Percentiles rank a stretch among this genome's conserved stretches.
These are phyloP conservation scores for Amoebophrya sp. DNA, from an alignment of 169 alveolate genomes.

Conservation along the genomic window DNA sequence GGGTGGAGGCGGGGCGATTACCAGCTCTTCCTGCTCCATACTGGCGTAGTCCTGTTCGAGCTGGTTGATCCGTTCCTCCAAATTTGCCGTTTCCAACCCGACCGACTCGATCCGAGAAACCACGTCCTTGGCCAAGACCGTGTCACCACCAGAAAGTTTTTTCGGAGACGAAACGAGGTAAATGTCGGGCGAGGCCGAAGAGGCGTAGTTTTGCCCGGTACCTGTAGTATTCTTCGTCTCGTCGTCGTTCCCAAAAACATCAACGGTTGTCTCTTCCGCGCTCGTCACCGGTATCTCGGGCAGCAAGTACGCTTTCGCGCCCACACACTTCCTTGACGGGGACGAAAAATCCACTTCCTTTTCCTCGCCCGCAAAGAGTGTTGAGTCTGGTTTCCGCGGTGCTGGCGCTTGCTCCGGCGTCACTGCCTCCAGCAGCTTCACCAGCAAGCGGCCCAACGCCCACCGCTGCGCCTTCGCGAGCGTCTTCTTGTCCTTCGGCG, in stretches of 20 bases:
- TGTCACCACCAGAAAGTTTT: not conserved
- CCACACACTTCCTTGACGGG: not conserved
- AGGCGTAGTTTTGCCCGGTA: too few species aligned
- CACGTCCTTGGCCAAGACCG: not conserved
- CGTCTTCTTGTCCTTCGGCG: not conserved
- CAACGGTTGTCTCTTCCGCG: not conserved
- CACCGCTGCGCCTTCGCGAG: conserved; percentile 5
- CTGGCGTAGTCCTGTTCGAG: not conserved
- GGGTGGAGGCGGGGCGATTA: too few species aligned
- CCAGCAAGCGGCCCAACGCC: not conserved
- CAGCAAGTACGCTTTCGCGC: not conserved
- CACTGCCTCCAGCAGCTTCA: not conserved
- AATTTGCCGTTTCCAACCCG: not conserved
- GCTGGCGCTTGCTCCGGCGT: not conserved
- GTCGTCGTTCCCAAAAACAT: too few species aligned
- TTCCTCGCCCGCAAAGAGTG: too few species aligned
- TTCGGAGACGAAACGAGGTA: not conserved
- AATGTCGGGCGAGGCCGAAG: too few species aligned
- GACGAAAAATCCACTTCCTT: not conserved
- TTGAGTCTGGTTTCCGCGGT: too few species aligned
- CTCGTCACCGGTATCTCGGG: not conserved
- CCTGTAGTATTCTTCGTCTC: too few species aligned
- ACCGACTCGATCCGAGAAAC: not conserved
- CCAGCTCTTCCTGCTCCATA: not conserved
- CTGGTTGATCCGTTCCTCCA: not conserved